Percentiles rank a stretch among this genome's conserved stretches.
Evolutionary conservation across 2,329 filamentous ascomycete species (phyloP).

Genomic region (Periconia digitata): DNA sequence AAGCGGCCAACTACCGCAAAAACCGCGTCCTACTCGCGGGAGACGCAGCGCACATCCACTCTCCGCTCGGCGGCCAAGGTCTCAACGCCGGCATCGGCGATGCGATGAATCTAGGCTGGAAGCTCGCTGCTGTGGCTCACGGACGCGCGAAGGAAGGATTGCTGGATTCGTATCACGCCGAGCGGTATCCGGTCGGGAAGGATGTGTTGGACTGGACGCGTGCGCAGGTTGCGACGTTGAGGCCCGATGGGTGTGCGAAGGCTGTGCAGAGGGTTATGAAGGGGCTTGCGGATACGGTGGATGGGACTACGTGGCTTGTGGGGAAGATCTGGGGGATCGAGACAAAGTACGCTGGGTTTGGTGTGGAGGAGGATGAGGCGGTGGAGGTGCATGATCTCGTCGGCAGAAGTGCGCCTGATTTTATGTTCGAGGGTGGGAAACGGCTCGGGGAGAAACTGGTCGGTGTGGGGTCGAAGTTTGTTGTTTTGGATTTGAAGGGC

Average conservation of each 20-base stretch:
- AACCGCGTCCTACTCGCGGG: slow-evolving; percentile 9
- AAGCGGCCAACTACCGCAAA: neutral
- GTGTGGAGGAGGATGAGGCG: neutral
- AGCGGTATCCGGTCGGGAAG: slow-evolving; percentile 3
- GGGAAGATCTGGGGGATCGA: neutral
- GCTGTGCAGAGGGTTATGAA: neutral
- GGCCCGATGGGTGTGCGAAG: neutral
- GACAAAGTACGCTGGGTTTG: neutral
- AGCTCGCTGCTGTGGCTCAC: slow-evolving; percentile 4
- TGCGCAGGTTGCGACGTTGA: neutral
- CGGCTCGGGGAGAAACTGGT: neutral
- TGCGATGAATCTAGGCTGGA: slow-evolving; percentile 15
- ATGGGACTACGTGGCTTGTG: neutral
- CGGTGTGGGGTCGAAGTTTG: neutral
- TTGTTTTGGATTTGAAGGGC: neutral
- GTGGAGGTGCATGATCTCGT: neutral
- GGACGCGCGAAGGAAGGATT: neutral
- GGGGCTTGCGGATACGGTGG: neutral
- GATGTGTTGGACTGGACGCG: neutral
- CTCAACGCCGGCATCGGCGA: slow-evolving; percentile 11
- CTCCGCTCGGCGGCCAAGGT: slow-evolving; percentile 8
- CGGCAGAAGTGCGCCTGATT: neutral
- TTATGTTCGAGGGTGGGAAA: neutral
- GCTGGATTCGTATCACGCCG: slow-evolving; percentile 6
- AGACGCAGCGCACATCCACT: slow-evolving; percentile 11